Conservation (phyloP, 2,329 filamentous ascomycete species). For the Neobulgaria alba region DNA sequence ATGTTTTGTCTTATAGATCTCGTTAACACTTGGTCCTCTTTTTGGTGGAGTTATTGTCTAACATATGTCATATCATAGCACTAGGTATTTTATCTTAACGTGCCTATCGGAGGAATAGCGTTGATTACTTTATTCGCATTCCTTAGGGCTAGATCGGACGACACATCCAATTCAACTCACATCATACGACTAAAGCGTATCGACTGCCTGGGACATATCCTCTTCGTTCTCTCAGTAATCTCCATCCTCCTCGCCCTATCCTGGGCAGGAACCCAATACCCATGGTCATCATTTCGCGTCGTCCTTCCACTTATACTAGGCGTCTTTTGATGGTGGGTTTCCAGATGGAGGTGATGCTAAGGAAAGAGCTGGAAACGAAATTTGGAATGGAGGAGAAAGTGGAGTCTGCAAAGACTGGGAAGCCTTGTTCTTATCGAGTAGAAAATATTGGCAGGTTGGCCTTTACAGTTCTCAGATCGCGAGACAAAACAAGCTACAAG, state of each 20-base stretch:
- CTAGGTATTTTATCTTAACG: slow-evolving; percentile 13
- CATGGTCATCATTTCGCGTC: slow-evolving; percentile 51
- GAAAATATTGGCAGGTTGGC: no score
- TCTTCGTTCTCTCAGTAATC: slow-evolving; percentile 48
- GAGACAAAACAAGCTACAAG: no score
- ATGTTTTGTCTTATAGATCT: slow-evolving; percentile 33
- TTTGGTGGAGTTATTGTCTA: slow-evolving; percentile 36
- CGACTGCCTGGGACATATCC: slow-evolving; percentile 52
- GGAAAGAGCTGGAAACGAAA: not conserved
- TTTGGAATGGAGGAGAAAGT: not conserved
- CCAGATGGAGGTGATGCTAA: not conserved
- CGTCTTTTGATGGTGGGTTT: slow-evolving; percentile 9
- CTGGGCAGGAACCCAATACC: slow-evolving; percentile 54
- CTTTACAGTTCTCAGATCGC: no score
- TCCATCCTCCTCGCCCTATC: slow-evolving; percentile 51
- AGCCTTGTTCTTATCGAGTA: no score
- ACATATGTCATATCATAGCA: slow-evolving; percentile 31
- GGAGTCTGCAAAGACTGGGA: no score
- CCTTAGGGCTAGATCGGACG: slow-evolving; percentile 7
- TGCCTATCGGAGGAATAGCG: slow-evolving; percentile 12
- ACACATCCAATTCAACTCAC: not conserved
- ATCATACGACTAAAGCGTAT: slow-evolving; percentile 37
- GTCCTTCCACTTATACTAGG: slow-evolving; percentile 52
- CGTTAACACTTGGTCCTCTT: slow-evolving; percentile 33
- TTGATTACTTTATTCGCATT: slow-evolving; percentile 7